These are phyloP conservation scores for Puccinellia tenuiflora DNA, from an alignment of 176 grass and related monocot species.

Conservation along the genomic window DNA sequence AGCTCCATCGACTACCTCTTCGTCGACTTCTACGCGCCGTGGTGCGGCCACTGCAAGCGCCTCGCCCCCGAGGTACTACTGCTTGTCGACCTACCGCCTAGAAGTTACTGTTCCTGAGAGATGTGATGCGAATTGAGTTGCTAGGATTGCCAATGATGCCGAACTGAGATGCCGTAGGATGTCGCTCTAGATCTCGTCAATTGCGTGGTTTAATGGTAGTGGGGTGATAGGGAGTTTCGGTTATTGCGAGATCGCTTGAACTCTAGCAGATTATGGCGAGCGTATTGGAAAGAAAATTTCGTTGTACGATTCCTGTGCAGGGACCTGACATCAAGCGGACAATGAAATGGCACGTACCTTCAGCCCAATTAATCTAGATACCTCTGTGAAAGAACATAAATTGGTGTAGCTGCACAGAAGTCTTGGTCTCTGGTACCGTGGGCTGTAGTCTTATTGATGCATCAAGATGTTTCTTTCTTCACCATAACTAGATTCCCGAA, in stretches of 20 bases:
- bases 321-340: neutral
- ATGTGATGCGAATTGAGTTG: slow-evolving; percentile 24
- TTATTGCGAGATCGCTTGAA: slow-evolving; percentile 17
- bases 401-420: neutral
- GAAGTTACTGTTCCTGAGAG: neutral
- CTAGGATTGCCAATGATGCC: neutral
- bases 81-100: neutral
- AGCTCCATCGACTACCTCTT: slow-evolving; percentile 74
- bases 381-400: neutral
- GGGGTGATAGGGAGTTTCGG: neutral
- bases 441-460: neutral
- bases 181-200: slow-evolving; percentile 21
- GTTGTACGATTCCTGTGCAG: neutral
- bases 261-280: slow-evolving; percentile 13
- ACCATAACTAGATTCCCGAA: neutral
- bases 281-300: neutral
- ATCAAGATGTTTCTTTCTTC: slow-evolving; percentile 16
- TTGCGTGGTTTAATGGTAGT: neutral
- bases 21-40: slow-evolving; percentile 92
- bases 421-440: neutral
- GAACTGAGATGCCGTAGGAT: neutral
- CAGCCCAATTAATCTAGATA: neutral
- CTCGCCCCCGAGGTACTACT: slow-evolving; percentile 71
- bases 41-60: slow-evolving; percentile 97
- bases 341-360: neutral